A percentile compares a stretch with the other conserved stretches of the same genome.
Conservation (phyloP, 805 yeast genomes). For the Lachancea sp. region DNA sequence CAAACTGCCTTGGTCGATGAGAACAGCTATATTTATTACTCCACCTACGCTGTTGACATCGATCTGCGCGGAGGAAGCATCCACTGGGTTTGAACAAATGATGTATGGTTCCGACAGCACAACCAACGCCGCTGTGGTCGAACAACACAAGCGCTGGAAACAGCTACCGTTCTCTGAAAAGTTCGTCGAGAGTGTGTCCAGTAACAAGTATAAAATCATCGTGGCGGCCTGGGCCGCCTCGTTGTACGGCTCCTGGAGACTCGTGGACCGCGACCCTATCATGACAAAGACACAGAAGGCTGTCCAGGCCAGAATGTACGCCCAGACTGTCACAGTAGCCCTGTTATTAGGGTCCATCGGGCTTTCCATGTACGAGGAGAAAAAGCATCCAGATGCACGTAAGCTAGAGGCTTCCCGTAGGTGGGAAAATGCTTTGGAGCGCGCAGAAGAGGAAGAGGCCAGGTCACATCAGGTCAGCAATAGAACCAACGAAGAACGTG, state of each 20-base stretch:
- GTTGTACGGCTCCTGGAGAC: constrained; percentile 70
- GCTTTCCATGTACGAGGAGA: constrained; percentile 57
- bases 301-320: constrained; percentile 87
- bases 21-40: constrained; percentile 58
- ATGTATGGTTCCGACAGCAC: constrained; percentile 45
- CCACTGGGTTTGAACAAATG: constrained; percentile 56
- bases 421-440: constrained; percentile 44
- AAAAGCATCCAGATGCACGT: constrained; percentile 40
- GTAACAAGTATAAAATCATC: constrained; percentile 60
- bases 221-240: constrained; percentile 76
- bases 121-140: constrained; percentile 37
- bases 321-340: constrained; percentile 73
- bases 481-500: constrained; percentile 33
- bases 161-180: constrained; percentile 44
- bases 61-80: constrained; percentile 65
- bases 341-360: constrained; percentile 64
- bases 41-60: constrained; percentile 62
- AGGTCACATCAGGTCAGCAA: constrained; percentile 19
- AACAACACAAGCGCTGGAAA: constrained; percentile 48
- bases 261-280: constrained; percentile 65
- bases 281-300: constrained; percentile 74
- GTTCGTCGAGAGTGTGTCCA: constrained; percentile 41
- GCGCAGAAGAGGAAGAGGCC: constrained; percentile 37
- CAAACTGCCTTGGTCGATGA: constrained; percentile 47
- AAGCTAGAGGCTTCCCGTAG: constrained; percentile 34